Evolutionary conservation across 179 eudicot species (phyloP).

Genomic region (Pouteria campechiana): DNA sequence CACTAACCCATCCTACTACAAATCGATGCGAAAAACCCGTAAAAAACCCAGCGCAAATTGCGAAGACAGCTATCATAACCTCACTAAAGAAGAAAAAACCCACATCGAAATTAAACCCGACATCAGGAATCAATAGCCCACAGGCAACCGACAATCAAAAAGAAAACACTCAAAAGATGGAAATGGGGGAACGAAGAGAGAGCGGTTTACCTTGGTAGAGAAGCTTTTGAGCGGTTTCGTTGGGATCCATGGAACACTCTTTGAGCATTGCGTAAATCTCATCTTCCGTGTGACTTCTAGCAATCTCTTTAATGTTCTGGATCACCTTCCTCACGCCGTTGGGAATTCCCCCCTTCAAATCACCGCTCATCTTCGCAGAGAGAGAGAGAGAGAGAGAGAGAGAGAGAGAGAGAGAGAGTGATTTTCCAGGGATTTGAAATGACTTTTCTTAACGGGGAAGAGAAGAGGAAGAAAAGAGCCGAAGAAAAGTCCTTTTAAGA

Average conservation of each 20-base stretch:
- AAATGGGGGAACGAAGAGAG: not conserved
- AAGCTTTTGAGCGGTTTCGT: slow-evolving; percentile 67
- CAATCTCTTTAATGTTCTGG: slow-evolving; percentile 71
- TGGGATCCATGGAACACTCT: slow-evolving; percentile 89
- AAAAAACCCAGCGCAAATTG: not conserved
- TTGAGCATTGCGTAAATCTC: slow-evolving; percentile 86
- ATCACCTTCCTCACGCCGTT: slow-evolving; percentile 41
- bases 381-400: not conserved
- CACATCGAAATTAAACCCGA: not conserved
- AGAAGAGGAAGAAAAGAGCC: no score
- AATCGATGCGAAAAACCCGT: not conserved
- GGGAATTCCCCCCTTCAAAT: slow-evolving; percentile 52
- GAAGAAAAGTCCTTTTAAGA: no score
- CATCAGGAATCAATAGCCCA: no score
- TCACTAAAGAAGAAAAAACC: not conserved
- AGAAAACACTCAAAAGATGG: not conserved
- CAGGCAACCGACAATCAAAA: not conserved
- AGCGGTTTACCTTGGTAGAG: slow-evolving; percentile 43
- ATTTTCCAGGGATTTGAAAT: no score
- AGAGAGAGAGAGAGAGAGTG: not conserved
- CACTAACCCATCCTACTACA: no score
- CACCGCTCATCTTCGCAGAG: slow-evolving; percentile 44
- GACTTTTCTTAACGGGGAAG: no score
- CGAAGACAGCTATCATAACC: not conserved
- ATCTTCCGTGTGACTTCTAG: slow-evolving; percentile 58